Evolutionary conservation across 306 rosid species (phyloP).

Genomic region (Vicia villosa): DNA sequence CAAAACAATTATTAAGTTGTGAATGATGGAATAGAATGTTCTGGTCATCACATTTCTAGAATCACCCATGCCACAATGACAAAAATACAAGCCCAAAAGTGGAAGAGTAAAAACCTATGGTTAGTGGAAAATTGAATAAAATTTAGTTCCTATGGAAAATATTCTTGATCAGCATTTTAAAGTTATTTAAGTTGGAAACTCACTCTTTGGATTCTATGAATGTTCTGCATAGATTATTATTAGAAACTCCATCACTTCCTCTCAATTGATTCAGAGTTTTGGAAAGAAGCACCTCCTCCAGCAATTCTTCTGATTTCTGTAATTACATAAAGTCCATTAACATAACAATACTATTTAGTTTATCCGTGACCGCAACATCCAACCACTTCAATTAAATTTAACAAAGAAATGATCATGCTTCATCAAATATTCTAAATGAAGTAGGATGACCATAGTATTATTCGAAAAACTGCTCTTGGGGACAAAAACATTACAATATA

Average conservation of each 20-base stretch:
- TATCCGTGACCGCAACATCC: conserved; percentile 13
- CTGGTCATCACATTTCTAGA: conserved; percentile 18
- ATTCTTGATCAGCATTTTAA: conserved; percentile 23
- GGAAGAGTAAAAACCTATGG: background rate
- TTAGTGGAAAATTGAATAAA: conserved; percentile 13
- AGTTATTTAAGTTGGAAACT: conserved; percentile 36
- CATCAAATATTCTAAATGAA: conserved; percentile 17
- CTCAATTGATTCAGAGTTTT: conserved; percentile 80
- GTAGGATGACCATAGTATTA: conserved; percentile 19
- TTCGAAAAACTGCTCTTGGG: conserved; percentile 11
- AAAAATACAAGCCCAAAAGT: conserved; percentile 13
- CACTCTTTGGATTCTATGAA: conserved; percentile 82
- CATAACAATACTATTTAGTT: conserved; percentile 23
- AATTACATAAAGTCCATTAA: conserved; percentile 34
- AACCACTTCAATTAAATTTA: conserved; percentile 16
- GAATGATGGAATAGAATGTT: background rate
- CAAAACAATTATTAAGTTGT: conserved; percentile 2
- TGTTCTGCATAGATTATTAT: conserved; percentile 63
- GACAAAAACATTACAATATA: conserved; percentile 16
- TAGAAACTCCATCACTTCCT: conserved; percentile 44
- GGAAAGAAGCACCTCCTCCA: conserved; percentile 89
- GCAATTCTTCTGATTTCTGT: conserved; percentile 85
- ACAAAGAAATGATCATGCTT: conserved; percentile 8
- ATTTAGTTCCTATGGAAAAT: background rate
- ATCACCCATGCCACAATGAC: conserved; percentile 10